A percentile compares a stretch with the other conserved stretches of the same genome.
These are phyloP conservation scores for Podila epigama DNA, from an alignment of 192 early-diverging fungal genomes.

Conservation along the genomic window DNA sequence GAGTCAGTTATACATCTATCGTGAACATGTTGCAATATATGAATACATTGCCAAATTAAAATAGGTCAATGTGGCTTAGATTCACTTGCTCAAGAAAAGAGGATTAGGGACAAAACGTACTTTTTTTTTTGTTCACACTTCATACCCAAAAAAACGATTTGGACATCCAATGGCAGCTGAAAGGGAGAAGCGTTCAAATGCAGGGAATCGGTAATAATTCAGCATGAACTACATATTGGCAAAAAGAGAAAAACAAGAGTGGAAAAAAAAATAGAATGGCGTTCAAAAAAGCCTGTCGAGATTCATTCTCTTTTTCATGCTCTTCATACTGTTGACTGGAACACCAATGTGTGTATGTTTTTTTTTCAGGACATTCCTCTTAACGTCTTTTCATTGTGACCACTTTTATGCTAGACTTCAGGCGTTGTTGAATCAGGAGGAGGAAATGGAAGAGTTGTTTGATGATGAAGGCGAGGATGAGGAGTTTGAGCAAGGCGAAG, in stretches of 20 bases:
- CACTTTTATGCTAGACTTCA: conserved; percentile 47
- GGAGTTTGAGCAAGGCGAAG: conserved; percentile 52
- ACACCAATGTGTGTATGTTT: too few species aligned
- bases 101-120: too few species aligned
- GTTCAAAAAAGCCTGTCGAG: neutral
- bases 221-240: too few species aligned
- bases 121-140: neutral
- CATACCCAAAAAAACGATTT: neutral
- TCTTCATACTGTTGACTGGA: too few species aligned
- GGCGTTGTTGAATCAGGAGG: conserved; percentile 57
- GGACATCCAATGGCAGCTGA: conserved; percentile 40
- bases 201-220: conserved; percentile 57
- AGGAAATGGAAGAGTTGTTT: conserved; percentile 64
- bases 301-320: too few species aligned
- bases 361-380: neutral
- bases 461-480: conserved; percentile 59
- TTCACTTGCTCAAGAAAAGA: too few species aligned
- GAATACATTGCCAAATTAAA: neutral
- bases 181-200: conserved; percentile 54
- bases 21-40: neutral
- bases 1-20: too few species aligned
- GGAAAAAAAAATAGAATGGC: neutral
- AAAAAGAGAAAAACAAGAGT: too few species aligned
- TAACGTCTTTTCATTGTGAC: neutral
- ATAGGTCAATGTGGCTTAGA: too few species aligned